Evolutionary conservation across 345 rosid genomes (phyloP), one percentile per base, ranked within the genome.

Genomic region (Lepidium sativum): DNA sequence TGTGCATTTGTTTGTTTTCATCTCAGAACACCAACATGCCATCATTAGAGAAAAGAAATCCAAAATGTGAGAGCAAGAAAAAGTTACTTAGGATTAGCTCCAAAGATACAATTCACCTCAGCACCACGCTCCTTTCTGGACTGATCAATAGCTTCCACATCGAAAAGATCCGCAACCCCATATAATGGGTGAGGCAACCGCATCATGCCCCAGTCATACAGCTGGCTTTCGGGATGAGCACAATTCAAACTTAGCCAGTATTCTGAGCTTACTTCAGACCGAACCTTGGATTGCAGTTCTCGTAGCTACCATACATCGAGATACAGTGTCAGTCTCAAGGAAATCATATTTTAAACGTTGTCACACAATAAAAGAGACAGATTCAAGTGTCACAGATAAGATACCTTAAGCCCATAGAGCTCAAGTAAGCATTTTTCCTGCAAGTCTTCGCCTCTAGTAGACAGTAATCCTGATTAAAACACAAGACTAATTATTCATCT

Each of bases 121-220:
- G 86, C 83, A 82, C 88, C 92, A 55, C 96, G 91, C 75, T 85
- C 88, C 83, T 88, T 88, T 63, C 96, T 80, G 71, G 83, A 80
- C 65, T 86, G 92, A 65, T 94, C 92, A 77, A 88, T 89, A 68
- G 86, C 82, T 76, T 88, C 99, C 56, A 62, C 73, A 25, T 83
- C 82, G 75, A 86, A 94, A 71, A 91, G 89, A 79, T 88, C 91
- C 35, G 91, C 94, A 62, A 90, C 77, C 5, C 97, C 97, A 66
- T 86, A 88, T 9, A 78, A 65, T 45, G 86, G 85, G 18, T 87
- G 88, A 64, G 77, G 87, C 69, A 85, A 69, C 65, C 97, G 90
- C 85, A 83, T 83, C 95, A 85, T 83, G 32, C 95, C 96, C 97
- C 99, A 94, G 78, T 94, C 96, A 80, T 79, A 91, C 55, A 94